Evolutionary conservation across 2,329 filamentous ascomycete genomes (phyloP).

Genomic region (Penicillium sp.): DNA sequence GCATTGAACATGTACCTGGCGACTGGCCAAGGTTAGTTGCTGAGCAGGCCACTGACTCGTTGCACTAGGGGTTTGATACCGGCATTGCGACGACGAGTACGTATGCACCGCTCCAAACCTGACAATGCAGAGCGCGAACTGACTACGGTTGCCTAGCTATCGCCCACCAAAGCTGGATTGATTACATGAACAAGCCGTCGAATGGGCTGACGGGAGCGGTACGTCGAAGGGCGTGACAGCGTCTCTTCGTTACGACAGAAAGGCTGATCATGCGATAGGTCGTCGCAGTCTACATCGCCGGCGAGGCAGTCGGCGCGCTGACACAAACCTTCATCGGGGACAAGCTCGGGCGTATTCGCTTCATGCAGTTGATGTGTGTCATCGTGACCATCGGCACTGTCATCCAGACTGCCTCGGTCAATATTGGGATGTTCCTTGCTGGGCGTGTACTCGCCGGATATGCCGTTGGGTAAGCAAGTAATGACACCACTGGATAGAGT

Average conservation of each 20-base stretch:
- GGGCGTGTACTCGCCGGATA: constrained; percentile 50
- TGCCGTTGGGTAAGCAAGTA: constrained; percentile 45
- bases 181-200: constrained; percentile 58
- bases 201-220: constrained; percentile 56
- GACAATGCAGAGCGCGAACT: not conserved
- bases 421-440: constrained; percentile 55
- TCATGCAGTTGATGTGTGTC: constrained; percentile 55
- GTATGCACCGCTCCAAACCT: constrained; percentile 18
- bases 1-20: not conserved
- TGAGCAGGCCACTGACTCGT: constrained; percentile 1
- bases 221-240: no score
- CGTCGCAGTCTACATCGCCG: constrained; percentile 59
- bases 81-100: constrained; percentile 59
- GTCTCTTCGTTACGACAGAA: no score
- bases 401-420: constrained; percentile 55
- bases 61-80: constrained; percentile 55
- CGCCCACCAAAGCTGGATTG: constrained; percentile 58
- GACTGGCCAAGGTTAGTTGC: no score
- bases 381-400: constrained; percentile 55
- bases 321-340: constrained; percentile 56
- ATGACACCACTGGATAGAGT: not conserved
- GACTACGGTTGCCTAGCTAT: constrained; percentile 44
- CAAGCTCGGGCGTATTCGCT: constrained; percentile 52
- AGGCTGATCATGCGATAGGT: constrained; percentile 37
- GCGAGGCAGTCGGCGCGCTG: constrained; percentile 56